A percentile compares a stretch with the other conserved stretches of the same genome.
Evolutionary conservation across 1,284 basidiomycete species (phyloP).

Genomic region (Golubevia pallescens): DNA sequence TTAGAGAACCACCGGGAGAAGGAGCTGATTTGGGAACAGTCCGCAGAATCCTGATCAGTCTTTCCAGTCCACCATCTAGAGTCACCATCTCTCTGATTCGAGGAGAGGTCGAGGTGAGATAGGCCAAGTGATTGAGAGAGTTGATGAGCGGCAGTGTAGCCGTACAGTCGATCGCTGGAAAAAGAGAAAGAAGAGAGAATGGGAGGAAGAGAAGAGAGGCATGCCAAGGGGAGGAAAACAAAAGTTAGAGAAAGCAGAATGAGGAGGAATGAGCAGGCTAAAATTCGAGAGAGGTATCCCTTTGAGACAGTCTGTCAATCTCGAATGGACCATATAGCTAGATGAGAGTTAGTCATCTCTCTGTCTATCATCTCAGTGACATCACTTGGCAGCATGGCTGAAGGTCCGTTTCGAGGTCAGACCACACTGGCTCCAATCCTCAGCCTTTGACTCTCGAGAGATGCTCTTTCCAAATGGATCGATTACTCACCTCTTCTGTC

Average conservation of each 20-base stretch:
- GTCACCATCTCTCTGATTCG: conserved; percentile 98
- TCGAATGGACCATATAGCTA: too few species aligned
- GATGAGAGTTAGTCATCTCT: too few species aligned
- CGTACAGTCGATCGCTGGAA: conserved; percentile 86
- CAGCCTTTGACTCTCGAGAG: too few species aligned
- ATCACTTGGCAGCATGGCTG: too few species aligned
- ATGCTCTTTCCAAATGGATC: neutral
- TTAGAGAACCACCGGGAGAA: neutral
- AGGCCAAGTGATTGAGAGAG: conserved; percentile 93
- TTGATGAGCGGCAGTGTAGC: conserved; percentile 91
- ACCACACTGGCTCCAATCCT: too few species aligned
- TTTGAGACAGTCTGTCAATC: too few species aligned
- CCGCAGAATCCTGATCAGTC: conserved; percentile 80
- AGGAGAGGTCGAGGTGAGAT: conserved; percentile 95
- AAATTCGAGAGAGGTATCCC: too few species aligned
- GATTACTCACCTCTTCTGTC: conserved; percentile 82
- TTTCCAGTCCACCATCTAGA: conserved; percentile 93
- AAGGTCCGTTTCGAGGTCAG: too few species aligned
- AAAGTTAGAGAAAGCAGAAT: neutral
- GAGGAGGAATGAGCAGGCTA: too few species aligned
- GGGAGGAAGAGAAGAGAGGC: too few species aligned
- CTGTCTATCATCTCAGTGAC: too few species aligned
- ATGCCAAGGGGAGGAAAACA: too few species aligned
- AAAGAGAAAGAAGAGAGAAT: neutral
- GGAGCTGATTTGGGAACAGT: conserved; percentile 18